phyloP scores from a whole-genome alignment of 768 basidiomycete genomes.

The Boletus eberwhitei region DNA sequence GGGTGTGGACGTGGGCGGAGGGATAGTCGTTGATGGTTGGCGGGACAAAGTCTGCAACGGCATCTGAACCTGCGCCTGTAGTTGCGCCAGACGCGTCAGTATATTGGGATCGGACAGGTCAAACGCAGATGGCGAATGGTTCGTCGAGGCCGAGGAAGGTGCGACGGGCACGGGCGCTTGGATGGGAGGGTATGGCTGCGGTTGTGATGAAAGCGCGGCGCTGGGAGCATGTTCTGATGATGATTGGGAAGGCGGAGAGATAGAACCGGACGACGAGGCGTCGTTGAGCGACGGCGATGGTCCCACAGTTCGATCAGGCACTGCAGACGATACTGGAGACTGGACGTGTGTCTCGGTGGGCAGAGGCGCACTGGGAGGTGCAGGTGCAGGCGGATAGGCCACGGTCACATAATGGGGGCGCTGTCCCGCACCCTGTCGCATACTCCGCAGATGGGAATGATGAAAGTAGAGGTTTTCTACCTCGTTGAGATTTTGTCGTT shows the following conservation, averaged over 20 bases:
- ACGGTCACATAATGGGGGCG: conserved; percentile 17
- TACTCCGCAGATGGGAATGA: conserved; percentile 52
- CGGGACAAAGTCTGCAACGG: not conserved
- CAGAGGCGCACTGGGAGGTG: too few relatives aligned
- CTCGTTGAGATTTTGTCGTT: conserved; percentile 76
- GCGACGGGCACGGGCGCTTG: not conserved
- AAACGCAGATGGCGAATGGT: conserved; percentile 2
- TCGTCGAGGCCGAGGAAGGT: not conserved
- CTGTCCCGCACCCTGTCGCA: too few relatives aligned
- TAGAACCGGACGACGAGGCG: not conserved
- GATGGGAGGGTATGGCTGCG: not conserved
- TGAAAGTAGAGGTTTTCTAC: conserved; percentile 83
- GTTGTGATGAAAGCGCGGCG: not conserved
- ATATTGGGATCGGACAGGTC: conserved; percentile 25
- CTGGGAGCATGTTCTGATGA: not conserved
- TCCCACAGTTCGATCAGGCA: conserved; percentile 14
- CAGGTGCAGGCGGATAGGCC: not conserved
- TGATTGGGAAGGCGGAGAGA: conserved; percentile 6
- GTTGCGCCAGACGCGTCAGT: conserved; percentile 24
- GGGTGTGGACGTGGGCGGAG: not conserved
- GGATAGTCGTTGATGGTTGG: not conserved
- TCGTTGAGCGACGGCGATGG: conserved; percentile 5
- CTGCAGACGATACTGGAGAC: conserved; percentile 12
- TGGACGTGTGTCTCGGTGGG: conserved; percentile 7
- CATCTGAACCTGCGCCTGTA: conserved; percentile 20